Base-by-base conservation (phyloP, 2,329 filamentous ascomycete species). In the Microcyclospora tardicrescens region DNA sequence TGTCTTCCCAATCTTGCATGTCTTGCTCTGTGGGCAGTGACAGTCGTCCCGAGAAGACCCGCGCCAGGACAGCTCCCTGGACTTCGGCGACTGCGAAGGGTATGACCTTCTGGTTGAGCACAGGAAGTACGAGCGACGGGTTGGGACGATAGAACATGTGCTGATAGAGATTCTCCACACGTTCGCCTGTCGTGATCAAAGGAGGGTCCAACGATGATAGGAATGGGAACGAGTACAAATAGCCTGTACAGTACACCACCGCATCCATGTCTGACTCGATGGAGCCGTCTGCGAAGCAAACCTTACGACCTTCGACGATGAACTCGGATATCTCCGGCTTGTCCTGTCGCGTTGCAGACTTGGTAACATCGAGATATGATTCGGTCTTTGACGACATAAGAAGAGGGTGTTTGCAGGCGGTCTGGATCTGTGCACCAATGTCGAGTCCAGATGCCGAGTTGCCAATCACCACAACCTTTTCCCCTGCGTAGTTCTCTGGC, bases 191-290 rank as follows among this genome's bases (percentile, higher is more conserved):
- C 0, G 73, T 77, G 39, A 87, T 69, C 2, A 85, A 56, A 0
- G 73, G 66, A 0, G 76, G 69, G 1, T 59, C 38, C 2, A 75
- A 53, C 0, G 57, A 57, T 2, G 60, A 57, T 3, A 79, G 56
- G 53, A 94, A 95, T 0, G 86, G 85, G 41, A 81, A 82, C 5
- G 79, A 78, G 61, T 84, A 94, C 40, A 93, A 73, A 53, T 93
- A 96, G 0, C 89, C 89, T 0, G 89, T 95, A 57, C 84, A 87
- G 60, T 89, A 95, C 19, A 96, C 57, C 5, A 95, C 64, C 1
- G 75, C 72, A 52, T 95, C 87, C 40, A 96, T 61, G 28, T 77
- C 65, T 2, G 63, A 62, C 53, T 85, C 81, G 9, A 79, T 54
- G 0, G 66, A 67, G 2, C 80, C 81, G 51, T 84, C 70, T 31